Evolutionary conservation across 169 alveolate genomes (phyloP).

Genomic region (Haemoproteus tartakovskyi): DNA sequence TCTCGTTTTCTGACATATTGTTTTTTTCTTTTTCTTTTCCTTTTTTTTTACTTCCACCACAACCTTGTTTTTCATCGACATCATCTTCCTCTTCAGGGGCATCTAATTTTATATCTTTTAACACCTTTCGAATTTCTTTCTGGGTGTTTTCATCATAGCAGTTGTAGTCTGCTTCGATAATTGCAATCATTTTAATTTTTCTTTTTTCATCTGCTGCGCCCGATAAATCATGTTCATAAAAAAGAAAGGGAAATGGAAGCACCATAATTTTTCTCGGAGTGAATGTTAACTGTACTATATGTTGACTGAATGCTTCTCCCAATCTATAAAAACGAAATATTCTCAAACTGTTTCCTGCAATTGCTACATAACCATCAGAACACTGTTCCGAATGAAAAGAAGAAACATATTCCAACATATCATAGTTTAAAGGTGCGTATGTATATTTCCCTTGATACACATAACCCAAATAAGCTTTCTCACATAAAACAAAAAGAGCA

Average conservation of each 20-base stretch:
- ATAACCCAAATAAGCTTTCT: constrained; percentile 86
- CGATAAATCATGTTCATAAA: constrained; percentile 67
- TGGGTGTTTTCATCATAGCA: constrained; percentile 81
- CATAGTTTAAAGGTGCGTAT: constrained; percentile 86
- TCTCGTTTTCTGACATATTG: not conserved
- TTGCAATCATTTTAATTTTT: constrained; percentile 80
- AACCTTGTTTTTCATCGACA: too few relatives aligned
- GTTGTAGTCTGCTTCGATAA: constrained; percentile 89
- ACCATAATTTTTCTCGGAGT: constrained; percentile 91
- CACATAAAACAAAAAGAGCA: constrained; percentile 84
- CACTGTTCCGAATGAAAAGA: constrained; percentile 85
- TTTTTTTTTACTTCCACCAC: too few relatives aligned
- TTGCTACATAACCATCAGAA: constrained; percentile 90
- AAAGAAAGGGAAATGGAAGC: constrained; percentile 82
- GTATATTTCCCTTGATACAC: constrained; percentile 77
- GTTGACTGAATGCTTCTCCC: constrained; percentile 91
- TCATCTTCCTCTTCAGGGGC: not conserved
- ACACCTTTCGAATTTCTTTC: constrained; percentile 76
- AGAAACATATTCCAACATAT: constrained; percentile 85
- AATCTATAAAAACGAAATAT: constrained; percentile 80
- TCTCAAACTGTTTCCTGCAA: constrained; percentile 83
- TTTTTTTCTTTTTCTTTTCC: too few relatives aligned
- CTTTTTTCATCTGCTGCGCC: constrained; percentile 57
- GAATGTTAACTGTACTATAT: constrained; percentile 83
- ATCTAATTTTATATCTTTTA: constrained; percentile 68